These are phyloP conservation scores for Fibroporia radiculosa DNA, from an alignment of 768 basidiomycete species.

Conservation along the genomic window DNA sequence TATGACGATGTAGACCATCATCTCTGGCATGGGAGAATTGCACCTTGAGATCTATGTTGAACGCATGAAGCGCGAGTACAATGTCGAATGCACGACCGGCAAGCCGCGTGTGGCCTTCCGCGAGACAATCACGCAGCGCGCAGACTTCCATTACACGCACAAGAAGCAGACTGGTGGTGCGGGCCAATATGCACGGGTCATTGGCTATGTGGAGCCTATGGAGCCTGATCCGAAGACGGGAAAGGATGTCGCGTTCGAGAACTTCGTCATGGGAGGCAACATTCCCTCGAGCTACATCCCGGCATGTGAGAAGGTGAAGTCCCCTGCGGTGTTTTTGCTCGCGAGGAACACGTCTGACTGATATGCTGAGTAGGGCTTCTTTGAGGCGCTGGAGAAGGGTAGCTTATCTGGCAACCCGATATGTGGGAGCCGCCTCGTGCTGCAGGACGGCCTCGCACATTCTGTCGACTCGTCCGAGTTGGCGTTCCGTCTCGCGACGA, in stretches of 20 bases:
- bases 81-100: constrained; percentile 86
- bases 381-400: constrained; percentile 89
- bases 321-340: background rate
- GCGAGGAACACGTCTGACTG: background rate
- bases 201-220: constrained; percentile 88
- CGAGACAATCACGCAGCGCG: constrained; percentile 81
- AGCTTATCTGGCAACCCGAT: constrained; percentile 82
- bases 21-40: constrained; percentile 99
- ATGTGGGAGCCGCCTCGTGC: constrained; percentile 75
- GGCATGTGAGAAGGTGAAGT: constrained; percentile 78
- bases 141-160: constrained; percentile 86
- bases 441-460: constrained; percentile 90
- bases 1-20: constrained; percentile 69
- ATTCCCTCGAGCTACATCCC: constrained; percentile 91
- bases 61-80: constrained; percentile 97
- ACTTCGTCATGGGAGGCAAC: constrained; percentile 84
- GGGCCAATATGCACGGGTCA: constrained; percentile 92
- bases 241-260: constrained; percentile 80
- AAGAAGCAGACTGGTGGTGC: constrained; percentile 98
- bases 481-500: constrained; percentile 86
- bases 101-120: constrained; percentile 96
- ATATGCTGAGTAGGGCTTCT: constrained; percentile 72
- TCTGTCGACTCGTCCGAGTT: constrained; percentile 94
- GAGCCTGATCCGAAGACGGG: constrained; percentile 65
- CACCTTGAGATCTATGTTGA: constrained; percentile 99